phyloP scores from a whole-genome alignment of 2,329 filamentous ascomycete species.

The Diaporthe sp. region DNA sequence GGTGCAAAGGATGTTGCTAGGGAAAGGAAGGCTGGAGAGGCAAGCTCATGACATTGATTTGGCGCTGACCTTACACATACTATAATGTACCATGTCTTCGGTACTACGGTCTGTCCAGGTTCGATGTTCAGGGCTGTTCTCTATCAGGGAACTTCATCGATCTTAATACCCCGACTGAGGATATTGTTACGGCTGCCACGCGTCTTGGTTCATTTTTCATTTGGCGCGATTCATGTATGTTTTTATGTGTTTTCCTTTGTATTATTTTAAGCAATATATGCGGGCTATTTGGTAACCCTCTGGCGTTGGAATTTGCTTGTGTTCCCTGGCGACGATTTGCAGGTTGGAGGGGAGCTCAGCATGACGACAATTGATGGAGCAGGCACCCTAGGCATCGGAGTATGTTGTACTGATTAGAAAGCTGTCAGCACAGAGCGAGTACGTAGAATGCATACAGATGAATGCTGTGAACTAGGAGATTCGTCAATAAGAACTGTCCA shows the following conservation, averaged over 20 bases:
- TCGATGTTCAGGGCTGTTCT: slow-evolving; percentile 11
- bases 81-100: background rate
- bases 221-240: background rate
- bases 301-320: background rate
- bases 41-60: background rate
- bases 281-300: background rate
- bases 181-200: background rate
- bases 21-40: slow-evolving; percentile 59
- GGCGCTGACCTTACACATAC: background rate
- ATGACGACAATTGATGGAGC: background rate
- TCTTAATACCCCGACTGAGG: background rate
- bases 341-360: background rate
- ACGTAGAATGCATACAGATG: background rate
- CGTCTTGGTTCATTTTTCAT: background rate
- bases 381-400: background rate
- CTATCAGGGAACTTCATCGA: background rate
- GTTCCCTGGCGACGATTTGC: too few species aligned
- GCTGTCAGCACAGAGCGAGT: too few species aligned
- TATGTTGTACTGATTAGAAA: background rate
- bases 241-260: background rate
- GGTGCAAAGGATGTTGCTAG: slow-evolving; percentile 61
- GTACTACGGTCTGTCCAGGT: background rate
- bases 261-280: background rate
- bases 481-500: too few species aligned
- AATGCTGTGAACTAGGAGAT: background rate